Conservation (phyloP, 768 basidiomycete genomes). For the Lactarius quietus region DNA sequence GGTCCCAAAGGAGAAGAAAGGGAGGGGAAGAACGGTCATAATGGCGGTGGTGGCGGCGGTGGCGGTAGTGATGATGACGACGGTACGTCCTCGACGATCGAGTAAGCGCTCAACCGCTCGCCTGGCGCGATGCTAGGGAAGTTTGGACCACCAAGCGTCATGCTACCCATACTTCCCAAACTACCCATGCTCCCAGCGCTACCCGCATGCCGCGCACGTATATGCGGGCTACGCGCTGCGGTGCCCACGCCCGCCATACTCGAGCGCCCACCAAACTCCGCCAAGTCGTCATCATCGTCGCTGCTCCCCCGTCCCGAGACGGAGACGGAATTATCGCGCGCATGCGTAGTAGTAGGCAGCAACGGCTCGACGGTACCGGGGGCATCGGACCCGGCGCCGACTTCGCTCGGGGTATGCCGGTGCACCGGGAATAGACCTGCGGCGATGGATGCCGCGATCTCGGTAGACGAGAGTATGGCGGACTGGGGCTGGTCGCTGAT, state of each 20-base stretch:
- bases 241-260: conserved; percentile 50
- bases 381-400: conserved; percentile 11
- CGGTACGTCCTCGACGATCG: background rate
- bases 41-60: conserved; percentile 1
- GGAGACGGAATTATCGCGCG: conserved; percentile 27
- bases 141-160: conserved; percentile 7
- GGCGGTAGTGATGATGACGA: background rate
- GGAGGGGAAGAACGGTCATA: background rate
- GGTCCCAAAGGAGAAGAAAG: background rate
- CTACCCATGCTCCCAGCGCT: conserved; percentile 3
- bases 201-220: conserved; percentile 9
- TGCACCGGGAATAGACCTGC: conserved; percentile 7
- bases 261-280: conserved; percentile 12
- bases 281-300: conserved; percentile 12
- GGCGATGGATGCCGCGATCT: conserved; percentile 1
- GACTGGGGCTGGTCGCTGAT: too few species aligned
- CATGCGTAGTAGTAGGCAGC: conserved; percentile 29
- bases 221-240: conserved; percentile 34
- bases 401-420: conserved; percentile 13
- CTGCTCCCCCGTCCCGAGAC: conserved; percentile 32
- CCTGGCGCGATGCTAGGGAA: conserved; percentile 18
- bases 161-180: conserved; percentile 1
- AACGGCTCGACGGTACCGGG: conserved; percentile 33
- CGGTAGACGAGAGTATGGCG: conserved; percentile 3
- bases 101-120: conserved; percentile 7